Evolutionary conservation across 2,329 filamentous ascomycete genomes (phyloP), one percentile per base, ranked within the genome.

Genomic region (Cladosporium colombiae): DNA sequence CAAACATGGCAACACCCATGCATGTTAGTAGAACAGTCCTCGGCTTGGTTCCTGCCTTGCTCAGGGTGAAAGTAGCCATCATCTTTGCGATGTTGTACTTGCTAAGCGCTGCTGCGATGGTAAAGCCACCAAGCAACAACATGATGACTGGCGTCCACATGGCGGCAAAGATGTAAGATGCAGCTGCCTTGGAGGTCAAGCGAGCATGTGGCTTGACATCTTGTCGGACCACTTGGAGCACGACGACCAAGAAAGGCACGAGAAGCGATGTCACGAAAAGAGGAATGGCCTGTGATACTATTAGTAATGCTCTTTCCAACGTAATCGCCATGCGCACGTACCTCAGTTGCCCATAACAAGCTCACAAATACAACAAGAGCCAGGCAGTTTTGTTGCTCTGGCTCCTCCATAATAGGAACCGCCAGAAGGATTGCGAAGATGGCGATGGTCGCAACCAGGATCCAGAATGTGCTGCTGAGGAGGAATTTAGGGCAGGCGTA

Each of bases 121-220:
- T 97, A 75, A 99, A 99, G 35, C 95, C 95, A 71, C 95, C 95
- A 0, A 99, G 88, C 25, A 99, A 84, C 18, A 99, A 87, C 95
- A 99, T 98, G 71, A 99, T 99, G 64, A 99, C 95, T 0, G 95
- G 94, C 3, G 94, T 97, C 95, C 95, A 99, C 95, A 99, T 99
- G 29, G 95, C 90, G 5, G 92, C 85, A 73, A 99, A 98, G 66
- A 97, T 90, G 73, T 91, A 94, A 31, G 86, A 83, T 0, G 94
- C 92, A 0, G 95, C 93, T 52, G 88, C 85, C 76, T 93, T 93
- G 3, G 93, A 87, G n/a, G 86, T 85, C 7, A 99, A 84, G 25
- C 94, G 87, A 53, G 82, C 80, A 67, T 92, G 84, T 0, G 89
- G 89, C 71, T 86, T 85, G 5, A 88, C 86, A 62, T 96, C 91